phyloP scores from a whole-genome alignment of 2,329 filamentous ascomycete species.

The Cadophora sp. region DNA sequence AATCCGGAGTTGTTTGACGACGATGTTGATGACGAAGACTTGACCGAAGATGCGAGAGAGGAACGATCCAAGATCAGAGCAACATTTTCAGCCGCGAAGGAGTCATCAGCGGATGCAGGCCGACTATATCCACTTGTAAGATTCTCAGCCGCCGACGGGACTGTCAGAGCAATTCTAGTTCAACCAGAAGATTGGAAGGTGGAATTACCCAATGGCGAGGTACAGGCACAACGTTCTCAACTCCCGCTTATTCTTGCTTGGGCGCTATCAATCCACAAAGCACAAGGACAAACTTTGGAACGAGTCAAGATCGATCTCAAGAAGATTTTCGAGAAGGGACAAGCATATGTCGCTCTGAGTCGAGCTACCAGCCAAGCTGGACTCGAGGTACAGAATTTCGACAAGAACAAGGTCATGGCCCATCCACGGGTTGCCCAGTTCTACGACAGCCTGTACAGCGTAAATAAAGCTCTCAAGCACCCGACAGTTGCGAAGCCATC shows the following conservation, averaged over 20 bases:
- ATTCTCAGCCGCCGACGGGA: slow-evolving; percentile 82
- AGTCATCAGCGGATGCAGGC: slow-evolving; percentile 49
- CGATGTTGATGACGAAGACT: slow-evolving; percentile 53
- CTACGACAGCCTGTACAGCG: slow-evolving; percentile 81
- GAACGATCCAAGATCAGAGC: slow-evolving; percentile 51
- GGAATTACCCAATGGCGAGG: slow-evolving; percentile 92
- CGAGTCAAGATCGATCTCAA: slow-evolving; percentile 94
- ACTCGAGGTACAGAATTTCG: slow-evolving; percentile 86
- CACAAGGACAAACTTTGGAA: slow-evolving; percentile 88
- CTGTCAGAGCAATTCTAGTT: slow-evolving; percentile 77
- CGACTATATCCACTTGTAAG: slow-evolving; percentile 82
- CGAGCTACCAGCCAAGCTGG: slow-evolving; percentile 88
- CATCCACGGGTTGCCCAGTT: slow-evolving; percentile 87
- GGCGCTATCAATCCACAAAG: slow-evolving; percentile 98
- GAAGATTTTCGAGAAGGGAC: slow-evolving; percentile 93
- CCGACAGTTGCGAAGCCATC: slow-evolving; percentile 39
- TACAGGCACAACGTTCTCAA: slow-evolving; percentile 85
- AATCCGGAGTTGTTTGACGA: slow-evolving; percentile 62
- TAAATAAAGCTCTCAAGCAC: slow-evolving; percentile 57
- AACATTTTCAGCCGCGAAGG: slow-evolving; percentile 50
- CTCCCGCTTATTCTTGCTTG: slow-evolving; percentile 92
- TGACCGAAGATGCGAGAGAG: slow-evolving; percentile 50
- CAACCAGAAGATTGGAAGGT: slow-evolving; percentile 94
- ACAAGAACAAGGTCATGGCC: slow-evolving; percentile 91
- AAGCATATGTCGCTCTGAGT: slow-evolving; percentile 95